Base-by-base conservation (phyloP, 1,284 basidiomycete genomes). In the Peniophora sp. region DNA sequence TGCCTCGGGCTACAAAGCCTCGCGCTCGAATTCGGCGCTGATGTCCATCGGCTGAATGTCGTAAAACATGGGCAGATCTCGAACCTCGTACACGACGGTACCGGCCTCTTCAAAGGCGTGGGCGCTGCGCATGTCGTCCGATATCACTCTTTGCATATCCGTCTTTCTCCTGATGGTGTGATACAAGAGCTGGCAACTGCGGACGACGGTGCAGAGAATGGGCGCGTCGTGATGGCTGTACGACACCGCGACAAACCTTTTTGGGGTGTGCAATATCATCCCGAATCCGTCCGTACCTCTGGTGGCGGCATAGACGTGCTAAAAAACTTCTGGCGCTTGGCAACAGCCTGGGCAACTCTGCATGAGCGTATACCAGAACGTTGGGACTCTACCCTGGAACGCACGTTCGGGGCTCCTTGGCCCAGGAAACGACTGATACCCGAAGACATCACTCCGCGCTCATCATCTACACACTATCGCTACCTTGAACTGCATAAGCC, bases 191-290 rank as follows among this genome's bases (percentile, higher is more conserved):
- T 89, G 10, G 86, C 82, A 9, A 88, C 82, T 81, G 69, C 81
- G 6, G 69, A 85, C 50, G 87, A 89, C 53, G 76, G 70, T 17
- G 64, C 67, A 35, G 83, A 84, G 51, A 82, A 87, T 56, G 83
- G 83, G 3, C 67, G 57, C 37, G 80, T 88, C 17, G 68, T 85
- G 18, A 90, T 90, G 87, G 85, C 79, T 24, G 65, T 76, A 24
- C 75, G 73, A 57, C 92, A 95, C 63, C 71, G 60, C 43, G 64
- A 60, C 11, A 77, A 76, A 54, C 91, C 94, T 0, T 89, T 95
- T 57, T 95, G 88, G 83, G 92, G 91, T 2, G 93, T 98, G 2
- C 95, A 98, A 63, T 98, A 97, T 61, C 96, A 98, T 64, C 96
- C 95, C 1, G 95, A 96, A 67, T 90, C 83, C 8, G 78, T 82